Evolutionary conservation across 2,329 filamentous ascomycete genomes (phyloP).

Genomic region (Chaetomiaceae sp.): DNA sequence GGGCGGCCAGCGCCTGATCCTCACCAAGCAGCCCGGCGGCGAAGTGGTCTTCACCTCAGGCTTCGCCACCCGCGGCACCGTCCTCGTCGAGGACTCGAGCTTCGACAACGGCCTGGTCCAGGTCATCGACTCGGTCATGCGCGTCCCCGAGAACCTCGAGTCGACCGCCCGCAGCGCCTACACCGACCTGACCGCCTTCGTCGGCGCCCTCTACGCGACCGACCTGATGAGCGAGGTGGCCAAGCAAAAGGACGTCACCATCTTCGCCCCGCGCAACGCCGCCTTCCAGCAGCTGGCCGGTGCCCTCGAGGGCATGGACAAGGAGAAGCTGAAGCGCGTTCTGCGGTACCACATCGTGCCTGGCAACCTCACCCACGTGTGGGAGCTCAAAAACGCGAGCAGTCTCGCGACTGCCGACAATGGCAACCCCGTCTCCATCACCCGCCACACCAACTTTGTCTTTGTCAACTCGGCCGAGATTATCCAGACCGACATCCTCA

Average conservation of each 20-base stretch:
- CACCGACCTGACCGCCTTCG: slow-evolving; percentile 38
- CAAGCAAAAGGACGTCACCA: slow-evolving; percentile 42
- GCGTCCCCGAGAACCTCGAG: slow-evolving; percentile 41
- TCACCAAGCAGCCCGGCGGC: slow-evolving; percentile 42
- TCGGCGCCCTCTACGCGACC: slow-evolving; percentile 39
- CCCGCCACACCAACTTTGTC: slow-evolving; percentile 38
- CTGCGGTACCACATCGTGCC: slow-evolving; percentile 55
- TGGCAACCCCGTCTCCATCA: slow-evolving; percentile 43
- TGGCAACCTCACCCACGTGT: slow-evolving; percentile 49
- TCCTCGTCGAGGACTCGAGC: slow-evolving; percentile 40
- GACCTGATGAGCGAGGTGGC: slow-evolving; percentile 39
- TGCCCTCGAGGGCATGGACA: slow-evolving; percentile 38
- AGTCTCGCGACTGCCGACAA: slow-evolving; percentile 31
- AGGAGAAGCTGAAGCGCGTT: slow-evolving; percentile 39
- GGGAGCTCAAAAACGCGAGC: slow-evolving; percentile 43
- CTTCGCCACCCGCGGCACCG: slow-evolving; percentile 40
- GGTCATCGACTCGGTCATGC: slow-evolving; percentile 48
- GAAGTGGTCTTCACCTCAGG: slow-evolving; percentile 39
- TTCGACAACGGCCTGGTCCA: slow-evolving; percentile 50
- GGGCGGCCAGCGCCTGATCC: slow-evolving; percentile 45
- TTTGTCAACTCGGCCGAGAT: slow-evolving; percentile 51
- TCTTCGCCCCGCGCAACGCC: slow-evolving; percentile 51
- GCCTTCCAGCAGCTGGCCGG: slow-evolving; percentile 48
- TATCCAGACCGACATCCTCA: slow-evolving; percentile 47
- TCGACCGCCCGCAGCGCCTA: slow-evolving; percentile 34